phyloP scores from a whole-genome alignment of 2,329 filamentous ascomycete genomes.

The Penicillium sp. region DNA sequence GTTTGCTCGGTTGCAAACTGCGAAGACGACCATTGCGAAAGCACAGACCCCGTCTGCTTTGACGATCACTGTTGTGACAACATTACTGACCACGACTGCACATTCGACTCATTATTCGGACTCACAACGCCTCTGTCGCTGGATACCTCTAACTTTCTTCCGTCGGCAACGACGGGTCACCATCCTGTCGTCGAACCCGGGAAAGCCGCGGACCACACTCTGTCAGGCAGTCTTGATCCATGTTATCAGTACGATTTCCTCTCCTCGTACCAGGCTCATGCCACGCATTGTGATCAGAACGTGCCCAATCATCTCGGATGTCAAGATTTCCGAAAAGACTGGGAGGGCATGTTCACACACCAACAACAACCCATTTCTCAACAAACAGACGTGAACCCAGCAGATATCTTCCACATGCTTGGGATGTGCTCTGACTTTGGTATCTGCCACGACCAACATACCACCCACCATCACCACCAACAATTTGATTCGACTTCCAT shows the following conservation, averaged over 20 bases:
- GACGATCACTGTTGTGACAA: conserved; percentile 40
- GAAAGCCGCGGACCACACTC: conserved; percentile 23
- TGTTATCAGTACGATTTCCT: conserved; percentile 27
- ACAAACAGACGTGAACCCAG: conserved; percentile 35
- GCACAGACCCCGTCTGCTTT: conserved; percentile 39
- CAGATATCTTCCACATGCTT: conserved; percentile 40
- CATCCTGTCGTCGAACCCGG: conserved; percentile 19
- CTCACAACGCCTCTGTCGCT: conserved; percentile 32
- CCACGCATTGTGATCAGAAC: conserved; percentile 25
- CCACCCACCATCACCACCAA: conserved; percentile 11
- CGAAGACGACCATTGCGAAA: conserved; percentile 30
- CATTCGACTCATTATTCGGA: conserved; percentile 36
- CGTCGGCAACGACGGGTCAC: conserved; percentile 23
- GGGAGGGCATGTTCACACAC: conserved; percentile 26
- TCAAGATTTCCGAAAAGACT: conserved; percentile 33
- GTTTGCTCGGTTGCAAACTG: conserved; percentile 39
- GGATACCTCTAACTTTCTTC: conserved; percentile 31
- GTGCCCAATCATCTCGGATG: conserved; percentile 33
- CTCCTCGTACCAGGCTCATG: conserved; percentile 26
- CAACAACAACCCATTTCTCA: conserved; percentile 23
- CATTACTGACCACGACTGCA: conserved; percentile 26
- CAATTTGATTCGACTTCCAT: conserved; percentile 15
- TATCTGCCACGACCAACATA: conserved; percentile 29
- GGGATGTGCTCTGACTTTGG: conserved; percentile 36
- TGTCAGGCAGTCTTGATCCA: conserved; percentile 18